Base-by-base conservation (phyloP, 495 filamentous ascomycete genomes). In the Chaetomium fimeti region DNA sequence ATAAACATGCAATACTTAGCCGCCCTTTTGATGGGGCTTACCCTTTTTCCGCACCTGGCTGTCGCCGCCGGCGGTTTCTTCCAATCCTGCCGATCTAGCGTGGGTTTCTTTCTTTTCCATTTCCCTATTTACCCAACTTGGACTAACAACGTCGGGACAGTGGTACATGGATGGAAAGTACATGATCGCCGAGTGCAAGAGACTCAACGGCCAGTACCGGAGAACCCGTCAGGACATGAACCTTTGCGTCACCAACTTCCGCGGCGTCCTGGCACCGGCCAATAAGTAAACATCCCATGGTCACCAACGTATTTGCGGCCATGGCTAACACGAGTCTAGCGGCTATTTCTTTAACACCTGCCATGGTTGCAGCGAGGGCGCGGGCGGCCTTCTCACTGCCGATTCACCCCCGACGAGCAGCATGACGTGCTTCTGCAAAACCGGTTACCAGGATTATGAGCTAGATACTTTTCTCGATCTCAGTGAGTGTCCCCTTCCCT, bases 141-240 rank as follows among this genome's bases (percentile, higher is more conserved):
- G 15, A 15, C 51, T 53, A 16, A 53, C 27, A 32, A 1, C 2
- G 2, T 15, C 5, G 16, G 1, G 3, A 7, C 15, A 53, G 51
- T 53, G 51, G 49, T 5, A 24, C 25, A 52, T 52, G 49, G 49
- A 52, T 4, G 49, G 49, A 15, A 27, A 28, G 2, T 3, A 28
- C 12, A 28, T 52, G 49, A 22, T 52, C 4, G 9, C 49, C 3
- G 51, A 53, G 25, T 32, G 51, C 51, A 53, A 27, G 16, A 20
- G 5, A 8, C 0, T 2, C 5, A 53, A 53, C 27, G 51, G 51
- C 51, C 27, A 29, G 51, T 53, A 53, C 51, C 18, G 18, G 27
- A 16, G 51, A 5, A 18, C 51, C 51, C 27, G 51, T 5, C 51
- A 53, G 27, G 51, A 53, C 27, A 32, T 53, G 51, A 53, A 53